Evolutionary conservation across 352 stramenopile genomes (phyloP), one percentile per base, ranked within the genome.

Genomic region (Phytophthora capsici): DNA sequence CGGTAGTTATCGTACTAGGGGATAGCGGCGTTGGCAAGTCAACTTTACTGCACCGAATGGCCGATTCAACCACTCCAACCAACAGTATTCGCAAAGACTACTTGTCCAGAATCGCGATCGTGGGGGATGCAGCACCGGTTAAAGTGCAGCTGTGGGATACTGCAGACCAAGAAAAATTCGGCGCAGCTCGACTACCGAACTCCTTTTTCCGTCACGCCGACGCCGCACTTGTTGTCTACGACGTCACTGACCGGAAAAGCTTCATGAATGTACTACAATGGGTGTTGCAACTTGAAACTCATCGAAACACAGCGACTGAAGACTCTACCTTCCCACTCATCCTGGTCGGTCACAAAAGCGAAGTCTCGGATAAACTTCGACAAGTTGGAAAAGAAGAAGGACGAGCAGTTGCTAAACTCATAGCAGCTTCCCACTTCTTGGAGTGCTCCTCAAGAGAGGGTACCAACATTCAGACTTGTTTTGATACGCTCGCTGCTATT

Each of bases 61-160:
- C 59, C 4, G 28, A 43, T 10, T n/a, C 47, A 6, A 38, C 53
- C 3, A 4, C 40, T 48, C 30, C 30, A 22, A 14, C 12, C 46
- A 25, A 47, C 13, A 17, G 20, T 1, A 6, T 22, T 26, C 30
- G 19, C 8, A 57, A 51, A 2, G 77, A 84, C 40, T 86, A 78
- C 32, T 41, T 77, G 16, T 68, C 76, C 7, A 69, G 61, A 28
- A 73, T 84, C 52, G 63, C 76, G 4, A 50, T 58, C 9, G 23
- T 82, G 19, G 55, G 64, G 20, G 53, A 30, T 30, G 45, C 60
- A 22, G 65, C 66, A 23, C 71, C 78, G 6, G 36, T 84, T 26
- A 84, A 88, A 58, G 47, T 88, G 19, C 76, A 86, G 37, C 57
- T 88, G 2, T 88, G 79, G 79, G 68, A 88, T 55, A 84, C 76